phyloP scores from a whole-genome alignment of 805 yeast genomes.

The Kazachstania psychrophila region DNA sequence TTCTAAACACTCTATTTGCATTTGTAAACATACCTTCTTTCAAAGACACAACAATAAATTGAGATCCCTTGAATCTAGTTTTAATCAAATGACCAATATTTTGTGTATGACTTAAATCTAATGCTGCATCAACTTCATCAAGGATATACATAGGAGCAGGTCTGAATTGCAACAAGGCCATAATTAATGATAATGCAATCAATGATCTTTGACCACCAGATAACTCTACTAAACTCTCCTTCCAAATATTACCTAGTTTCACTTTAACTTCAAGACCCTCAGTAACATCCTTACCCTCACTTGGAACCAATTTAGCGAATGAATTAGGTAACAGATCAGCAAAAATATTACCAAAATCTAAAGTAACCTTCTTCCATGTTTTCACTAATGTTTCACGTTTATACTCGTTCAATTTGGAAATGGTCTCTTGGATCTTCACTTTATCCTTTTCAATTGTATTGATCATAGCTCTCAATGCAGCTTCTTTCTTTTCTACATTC shows the following conservation, averaged over 20 bases:
- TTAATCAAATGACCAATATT: slow-evolving; percentile 94
- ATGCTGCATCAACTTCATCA: slow-evolving; percentile 97
- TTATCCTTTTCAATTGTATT: slow-evolving; percentile 83
- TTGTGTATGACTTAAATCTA: slow-evolving; percentile 94
- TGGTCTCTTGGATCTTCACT: slow-evolving; percentile 79
- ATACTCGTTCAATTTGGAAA: slow-evolving; percentile 72
- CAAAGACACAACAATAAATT: slow-evolving; percentile 90
- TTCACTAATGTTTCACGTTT: slow-evolving; percentile 72
- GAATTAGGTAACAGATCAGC: slow-evolving; percentile 83
- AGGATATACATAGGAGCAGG: slow-evolving; percentile 98
- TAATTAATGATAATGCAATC: slow-evolving; percentile 82
- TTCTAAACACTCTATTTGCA: slow-evolving; percentile 88
- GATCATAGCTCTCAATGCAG: slow-evolving; percentile 67
- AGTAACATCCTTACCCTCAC: slow-evolving; percentile 72
- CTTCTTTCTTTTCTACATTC: slow-evolving; percentile 81
- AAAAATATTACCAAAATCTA: slow-evolving; percentile 84
- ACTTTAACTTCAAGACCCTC: slow-evolving; percentile 88
- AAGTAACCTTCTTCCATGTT: slow-evolving; percentile 80
- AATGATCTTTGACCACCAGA: slow-evolving; percentile 97
- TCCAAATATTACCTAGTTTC: slow-evolving; percentile 87
- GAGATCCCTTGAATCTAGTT: slow-evolving; percentile 90
- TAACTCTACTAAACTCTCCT: slow-evolving; percentile 85
- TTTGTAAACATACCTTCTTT: slow-evolving; percentile 98
- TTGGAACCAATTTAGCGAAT: slow-evolving; percentile 78
- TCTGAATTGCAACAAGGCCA: slow-evolving; percentile 85